phyloP scores from a whole-genome alignment of 345 rosid species.

The Euphorbia lathyris region DNA sequence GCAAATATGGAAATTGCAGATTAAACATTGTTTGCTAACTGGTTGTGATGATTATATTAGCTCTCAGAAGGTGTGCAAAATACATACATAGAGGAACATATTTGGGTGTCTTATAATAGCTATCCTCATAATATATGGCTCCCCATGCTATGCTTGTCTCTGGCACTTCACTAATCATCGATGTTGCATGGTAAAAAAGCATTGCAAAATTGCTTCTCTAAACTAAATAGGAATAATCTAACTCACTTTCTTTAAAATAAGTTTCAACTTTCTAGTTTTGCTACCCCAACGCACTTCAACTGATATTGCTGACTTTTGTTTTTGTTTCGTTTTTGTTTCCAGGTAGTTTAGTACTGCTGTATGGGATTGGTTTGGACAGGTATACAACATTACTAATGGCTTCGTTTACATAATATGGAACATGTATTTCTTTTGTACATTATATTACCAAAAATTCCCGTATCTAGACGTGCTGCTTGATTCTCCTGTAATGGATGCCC shows the following conservation, averaged over 20 bases:
- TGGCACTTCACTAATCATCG: not conserved
- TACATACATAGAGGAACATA: not conserved
- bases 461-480: constrained; percentile 1
- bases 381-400: constrained; percentile 2
- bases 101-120: not conserved
- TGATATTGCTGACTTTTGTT: not conserved
- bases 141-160: not conserved
- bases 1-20: not conserved
- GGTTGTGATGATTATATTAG: too few species aligned
- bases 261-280: not conserved
- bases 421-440: not conserved
- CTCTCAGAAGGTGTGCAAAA: not conserved
- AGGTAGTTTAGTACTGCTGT: constrained; percentile 16
- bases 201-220: not conserved
- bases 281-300: not conserved
- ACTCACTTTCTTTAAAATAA: not conserved
- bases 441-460: not conserved
- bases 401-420: not conserved
- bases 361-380: not conserved
- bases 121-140: not conserved
- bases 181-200: not conserved
- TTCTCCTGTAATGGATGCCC: not conserved
- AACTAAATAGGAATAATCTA: not conserved
- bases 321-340: constrained; percentile 13
- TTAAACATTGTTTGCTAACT: not conserved